These are phyloP conservation scores for Euphorbia tirucalli DNA, from an alignment of 345 rosid genomes.

Conservation along the genomic window DNA sequence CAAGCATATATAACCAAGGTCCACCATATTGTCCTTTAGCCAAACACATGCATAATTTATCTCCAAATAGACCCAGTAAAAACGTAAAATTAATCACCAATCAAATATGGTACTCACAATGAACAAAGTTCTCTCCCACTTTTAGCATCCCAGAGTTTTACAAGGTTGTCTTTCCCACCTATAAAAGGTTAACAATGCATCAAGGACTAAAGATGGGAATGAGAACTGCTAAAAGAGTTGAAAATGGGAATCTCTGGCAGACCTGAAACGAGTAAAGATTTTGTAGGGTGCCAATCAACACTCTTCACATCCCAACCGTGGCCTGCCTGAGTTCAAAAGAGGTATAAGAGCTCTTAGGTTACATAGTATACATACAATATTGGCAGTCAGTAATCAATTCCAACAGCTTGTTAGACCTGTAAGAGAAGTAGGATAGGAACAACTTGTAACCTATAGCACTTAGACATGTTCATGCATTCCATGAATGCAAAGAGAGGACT, in stretches of 20 bases:
- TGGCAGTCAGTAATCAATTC: slow-evolving; percentile 1
- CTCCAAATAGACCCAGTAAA: background rate
- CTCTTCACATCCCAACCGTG: slow-evolving; percentile 99
- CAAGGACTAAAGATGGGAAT: background rate
- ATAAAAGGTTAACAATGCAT: slow-evolving; percentile 10
- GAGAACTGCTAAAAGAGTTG: slow-evolving; percentile 5
- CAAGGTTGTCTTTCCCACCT: slow-evolving; percentile 98
- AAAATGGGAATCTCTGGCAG: too few relatives aligned
- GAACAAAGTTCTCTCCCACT: slow-evolving; percentile 86
- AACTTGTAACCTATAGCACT: background rate
- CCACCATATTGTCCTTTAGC: background rate
- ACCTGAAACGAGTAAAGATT: slow-evolving; percentile 94
- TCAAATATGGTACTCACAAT: slow-evolving; percentile 52
- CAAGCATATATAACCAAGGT: too few relatives aligned
- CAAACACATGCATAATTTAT: background rate
- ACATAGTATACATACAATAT: slow-evolving; percentile 13
- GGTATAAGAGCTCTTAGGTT: slow-evolving; percentile 43
- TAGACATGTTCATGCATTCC: background rate
- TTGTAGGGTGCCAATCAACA: slow-evolving; percentile 99
- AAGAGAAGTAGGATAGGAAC: background rate
- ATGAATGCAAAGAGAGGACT: background rate
- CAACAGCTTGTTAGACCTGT: background rate
- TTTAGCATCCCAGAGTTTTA: slow-evolving; percentile 99
- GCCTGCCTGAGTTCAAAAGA: slow-evolving; percentile 97
- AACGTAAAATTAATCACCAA: slow-evolving; percentile 13